A percentile compares a stretch with the other conserved stretches of the same genome.
Conservation (phyloP, 2,329 filamentous ascomycete species). For the Neopestalotiopsis rosae region DNA sequence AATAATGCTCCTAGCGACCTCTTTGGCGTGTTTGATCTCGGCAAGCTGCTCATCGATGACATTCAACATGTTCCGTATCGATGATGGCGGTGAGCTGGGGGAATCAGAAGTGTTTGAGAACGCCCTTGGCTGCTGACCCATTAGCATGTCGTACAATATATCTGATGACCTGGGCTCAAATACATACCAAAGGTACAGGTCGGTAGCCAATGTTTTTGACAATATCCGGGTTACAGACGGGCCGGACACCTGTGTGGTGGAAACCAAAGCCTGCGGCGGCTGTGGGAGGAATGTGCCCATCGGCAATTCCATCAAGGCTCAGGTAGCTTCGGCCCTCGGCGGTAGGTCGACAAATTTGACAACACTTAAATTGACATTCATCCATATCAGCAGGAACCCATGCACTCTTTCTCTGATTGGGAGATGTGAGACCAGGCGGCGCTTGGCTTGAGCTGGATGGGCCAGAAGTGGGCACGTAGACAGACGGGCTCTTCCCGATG, state of each 20-base stretch:
- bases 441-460: conserved; percentile 15
- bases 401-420: conserved; percentile 31
- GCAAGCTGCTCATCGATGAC: conserved; percentile 18
- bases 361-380: conserved; percentile 58
- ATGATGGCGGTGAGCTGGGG: conserved; percentile 20
- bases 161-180: neutral
- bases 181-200: conserved; percentile 41
- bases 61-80: conserved; percentile 14
- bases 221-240: conserved; percentile 45
- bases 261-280: conserved; percentile 60
- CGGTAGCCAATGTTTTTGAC: conserved; percentile 47
- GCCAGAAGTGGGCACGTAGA: conserved; percentile 28
- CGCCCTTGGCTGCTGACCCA: conserved; percentile 2
- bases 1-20: conserved; percentile 5
- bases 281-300: conserved; percentile 55
- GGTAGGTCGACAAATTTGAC: conserved; percentile 52
- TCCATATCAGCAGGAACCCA: conserved; percentile 43
- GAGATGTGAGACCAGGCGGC: conserved; percentile 24
- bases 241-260: conserved; percentile 47
- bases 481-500: neutral
- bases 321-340: conserved; percentile 51
- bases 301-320: conserved; percentile 54
- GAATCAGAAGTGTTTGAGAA: neutral
- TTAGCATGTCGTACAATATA: conserved; percentile 18
- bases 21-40: conserved; percentile 17